Conservation (phyloP, 1,284 basidiomycete species). For the Amylostereum areolatum region DNA sequence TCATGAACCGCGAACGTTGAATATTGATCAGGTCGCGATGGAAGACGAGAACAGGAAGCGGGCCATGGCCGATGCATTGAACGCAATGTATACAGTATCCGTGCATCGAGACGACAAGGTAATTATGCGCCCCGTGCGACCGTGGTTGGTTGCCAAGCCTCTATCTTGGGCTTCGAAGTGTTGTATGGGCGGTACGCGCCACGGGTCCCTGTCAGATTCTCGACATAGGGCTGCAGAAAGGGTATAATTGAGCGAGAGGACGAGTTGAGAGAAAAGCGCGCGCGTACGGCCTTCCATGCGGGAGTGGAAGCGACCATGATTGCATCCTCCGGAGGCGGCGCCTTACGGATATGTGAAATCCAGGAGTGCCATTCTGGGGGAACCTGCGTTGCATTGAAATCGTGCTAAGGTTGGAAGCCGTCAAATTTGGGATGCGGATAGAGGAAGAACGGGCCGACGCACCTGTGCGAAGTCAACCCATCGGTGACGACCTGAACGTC, state of each 20-base stretch:
- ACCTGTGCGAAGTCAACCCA: conserved; percentile 92
- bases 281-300: conserved; percentile 78
- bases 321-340: conserved; percentile 71
- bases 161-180: conserved; percentile 77
- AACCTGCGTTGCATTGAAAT: conserved; percentile 85
- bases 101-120: background rate
- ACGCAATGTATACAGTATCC: too few species aligned
- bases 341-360: conserved; percentile 84
- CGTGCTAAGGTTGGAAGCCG: conserved; percentile 44
- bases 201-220: conserved; percentile 88
- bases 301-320: conserved; percentile 65
- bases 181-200: conserved; percentile 87
- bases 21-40: too few species aligned
- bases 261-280: conserved; percentile 1
- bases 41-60: too few species aligned
- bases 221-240: conserved; percentile 58
- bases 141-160: conserved; percentile 79
- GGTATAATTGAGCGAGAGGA: background rate
- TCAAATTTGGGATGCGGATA: background rate
- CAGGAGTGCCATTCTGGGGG: conserved; percentile 95
- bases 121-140: conserved; percentile 33
- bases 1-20: too few species aligned
- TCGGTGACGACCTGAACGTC: conserved; percentile 71
- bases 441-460: conserved; percentile 10
- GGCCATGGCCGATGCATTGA: too few species aligned